Percentiles rank a stretch among this genome's conserved stretches.
phyloP scores from a whole-genome alignment of 257 asterid genomes.

The Penstemon barbatus region DNA sequence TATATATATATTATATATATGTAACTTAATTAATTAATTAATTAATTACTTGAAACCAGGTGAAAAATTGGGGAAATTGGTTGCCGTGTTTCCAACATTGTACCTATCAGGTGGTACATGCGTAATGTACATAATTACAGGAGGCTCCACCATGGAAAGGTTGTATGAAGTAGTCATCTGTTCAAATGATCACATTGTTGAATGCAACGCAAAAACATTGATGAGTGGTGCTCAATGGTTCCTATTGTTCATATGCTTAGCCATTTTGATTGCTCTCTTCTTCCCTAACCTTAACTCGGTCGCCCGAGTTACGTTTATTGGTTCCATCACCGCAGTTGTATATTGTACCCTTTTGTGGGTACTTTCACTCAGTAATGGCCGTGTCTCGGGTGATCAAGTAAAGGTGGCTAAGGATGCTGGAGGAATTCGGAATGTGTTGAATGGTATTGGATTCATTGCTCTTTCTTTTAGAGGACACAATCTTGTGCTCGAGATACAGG shows the following conservation, averaged over 20 bases:
- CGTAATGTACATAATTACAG: constrained; percentile 46
- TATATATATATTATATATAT: too few species aligned
- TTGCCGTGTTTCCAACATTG: constrained; percentile 62
- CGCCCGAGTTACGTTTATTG: constrained; percentile 44
- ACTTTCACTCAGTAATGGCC: constrained; percentile 33
- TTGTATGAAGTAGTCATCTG: constrained; percentile 34
- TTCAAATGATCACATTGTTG: neutral
- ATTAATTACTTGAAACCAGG: constrained; percentile 33
- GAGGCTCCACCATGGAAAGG: constrained; percentile 46
- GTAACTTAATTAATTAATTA: too few species aligned
- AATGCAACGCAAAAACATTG: constrained; percentile 28
- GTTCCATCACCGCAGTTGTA: constrained; percentile 47
- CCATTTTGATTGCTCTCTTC: constrained; percentile 51
- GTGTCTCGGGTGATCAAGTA: neutral
- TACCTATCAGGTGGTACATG: constrained; percentile 73
- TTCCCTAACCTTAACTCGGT: constrained; percentile 62
- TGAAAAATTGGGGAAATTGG: constrained; percentile 54
- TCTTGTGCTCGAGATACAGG: constrained; percentile 75
- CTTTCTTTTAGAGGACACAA: constrained; percentile 78
- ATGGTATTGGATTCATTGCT: constrained; percentile 47
- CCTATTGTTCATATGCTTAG: constrained; percentile 50
- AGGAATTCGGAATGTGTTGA: constrained; percentile 40
- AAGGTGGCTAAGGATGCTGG: neutral
- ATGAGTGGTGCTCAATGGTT: constrained; percentile 53
- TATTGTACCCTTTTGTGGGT: constrained; percentile 46